Evolutionary conservation across 202 grass and related monocot species (phyloP).

Genomic region (Thinopyrum obtusiflorum): DNA sequence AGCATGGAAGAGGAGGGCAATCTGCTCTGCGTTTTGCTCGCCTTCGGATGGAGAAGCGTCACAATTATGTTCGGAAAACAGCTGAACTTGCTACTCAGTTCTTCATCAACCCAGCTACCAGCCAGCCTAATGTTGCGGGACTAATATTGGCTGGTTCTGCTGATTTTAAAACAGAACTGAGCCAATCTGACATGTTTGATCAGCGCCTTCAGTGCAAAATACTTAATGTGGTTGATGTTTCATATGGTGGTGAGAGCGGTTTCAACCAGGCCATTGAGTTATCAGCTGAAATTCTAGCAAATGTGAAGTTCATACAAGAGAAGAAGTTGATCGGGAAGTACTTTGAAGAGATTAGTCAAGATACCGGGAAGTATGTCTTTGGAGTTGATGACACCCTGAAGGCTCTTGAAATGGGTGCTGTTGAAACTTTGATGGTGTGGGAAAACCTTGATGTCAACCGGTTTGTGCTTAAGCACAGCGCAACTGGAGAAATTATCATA

Average conservation of each 20-base stretch:
- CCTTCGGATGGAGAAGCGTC: constrained; percentile 79
- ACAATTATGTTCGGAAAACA: constrained; percentile 88
- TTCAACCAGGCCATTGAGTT: constrained; percentile 92
- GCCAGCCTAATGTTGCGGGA: constrained; percentile 81
- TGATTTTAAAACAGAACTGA: constrained; percentile 85
- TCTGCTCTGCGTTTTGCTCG: constrained; percentile 81
- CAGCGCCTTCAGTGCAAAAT: constrained; percentile 75
- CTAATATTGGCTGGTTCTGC: constrained; percentile 86
- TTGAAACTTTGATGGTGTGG: constrained; percentile 83
- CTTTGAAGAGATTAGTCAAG: constrained; percentile 90
- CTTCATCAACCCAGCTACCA: constrained; percentile 81
- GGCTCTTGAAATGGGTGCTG: constrained; percentile 83
- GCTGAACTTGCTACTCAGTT: constrained; percentile 81
- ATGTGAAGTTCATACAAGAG: constrained; percentile 94
- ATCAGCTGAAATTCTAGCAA: constrained; percentile 75
- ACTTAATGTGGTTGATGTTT: constrained; percentile 88
- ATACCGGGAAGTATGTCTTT: constrained; percentile 83
- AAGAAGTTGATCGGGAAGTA: constrained; percentile 85
- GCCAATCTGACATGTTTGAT: constrained; percentile 93
- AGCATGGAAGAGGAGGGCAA: constrained; percentile 84
- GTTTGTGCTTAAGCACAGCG: constrained; percentile 66
- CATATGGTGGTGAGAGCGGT: constrained; percentile 76
- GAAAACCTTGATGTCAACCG: constrained; percentile 83
- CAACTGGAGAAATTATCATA: constrained; percentile 50
- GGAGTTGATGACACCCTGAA: constrained; percentile 82